Base-by-base conservation (phyloP, 108 stramenopile genomes). In the Ochromonas danica region DNA sequence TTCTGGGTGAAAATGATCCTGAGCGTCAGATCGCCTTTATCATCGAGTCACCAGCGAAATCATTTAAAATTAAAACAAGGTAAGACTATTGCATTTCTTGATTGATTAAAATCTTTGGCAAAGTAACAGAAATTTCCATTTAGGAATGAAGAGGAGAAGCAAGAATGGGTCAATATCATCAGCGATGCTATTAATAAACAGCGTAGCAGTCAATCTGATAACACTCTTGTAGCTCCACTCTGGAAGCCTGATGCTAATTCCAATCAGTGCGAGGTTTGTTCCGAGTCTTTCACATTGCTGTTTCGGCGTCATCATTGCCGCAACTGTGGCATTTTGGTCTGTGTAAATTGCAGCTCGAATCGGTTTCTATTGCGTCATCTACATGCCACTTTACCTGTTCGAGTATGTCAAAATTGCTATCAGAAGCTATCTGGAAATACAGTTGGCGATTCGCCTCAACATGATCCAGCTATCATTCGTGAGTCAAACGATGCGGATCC, bases 301-400 rank as follows among this genome's bases (percentile, higher is more conserved):
- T 22, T 14, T n/a, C 42, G 83, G 2, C 33, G 71, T 30, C 83
- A 83, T 63, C 83, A 83, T 70, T 83, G 83, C 78, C 42, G 83
- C 14, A 61, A 43, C 17, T 83, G 83, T 36, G 83, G 83, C 74
- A 39, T 35, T 1, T 65, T 79, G 40, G 51, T 83, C 0, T 83
- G 83, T 62, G 65, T 17, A 0, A 42, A 39, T 36, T 83, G 83
- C 62, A 41, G 40, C 40, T 17, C n/a, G 31, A 75, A 60, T 6
- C 43, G 51, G 3, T 27, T 75, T 6, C 3, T 33, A 3, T 10
- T 75, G 40, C 36, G 14, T 3, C 72, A 75, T 41, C 14, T 75
- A 3, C 6, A 75, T 36, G 35, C 31, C 40, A 27, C 27, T 35
- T 10, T 6, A 42, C 72, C 72, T 3, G 30, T 57, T 6, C 36